Evolutionary conservation across 768 basidiomycete genomes (phyloP).

Genomic region (Termitomyces bulborhizus): DNA sequence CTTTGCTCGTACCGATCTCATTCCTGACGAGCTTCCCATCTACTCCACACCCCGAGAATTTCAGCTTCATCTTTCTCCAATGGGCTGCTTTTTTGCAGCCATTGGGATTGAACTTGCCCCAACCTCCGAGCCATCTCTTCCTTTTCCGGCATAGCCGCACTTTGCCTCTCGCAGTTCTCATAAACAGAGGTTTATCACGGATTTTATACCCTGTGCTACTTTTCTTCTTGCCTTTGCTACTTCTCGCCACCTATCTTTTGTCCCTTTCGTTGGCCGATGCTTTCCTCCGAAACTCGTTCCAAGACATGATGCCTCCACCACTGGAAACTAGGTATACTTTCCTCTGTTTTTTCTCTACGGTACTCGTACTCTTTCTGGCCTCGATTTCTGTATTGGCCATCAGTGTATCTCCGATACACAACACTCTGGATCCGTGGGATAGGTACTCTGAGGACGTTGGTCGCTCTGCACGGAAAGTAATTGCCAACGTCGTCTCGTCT

Average conservation of each 20-base stretch:
- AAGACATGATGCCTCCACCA: constrained; percentile 26
- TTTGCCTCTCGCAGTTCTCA: constrained; percentile 40
- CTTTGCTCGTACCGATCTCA: constrained; percentile 30
- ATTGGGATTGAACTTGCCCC: constrained; percentile 40
- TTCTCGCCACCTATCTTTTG: constrained; percentile 36
- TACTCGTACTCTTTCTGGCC: constrained; percentile 27
- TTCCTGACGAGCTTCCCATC: constrained; percentile 36
- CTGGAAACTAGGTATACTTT: constrained; percentile 42
- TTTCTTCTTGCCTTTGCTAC: constrained; percentile 44
- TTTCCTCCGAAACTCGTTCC: constrained; percentile 13
- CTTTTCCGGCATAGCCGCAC: constrained; percentile 29
- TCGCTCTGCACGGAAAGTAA: constrained; percentile 34
- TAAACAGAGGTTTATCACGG: constrained; percentile 30
- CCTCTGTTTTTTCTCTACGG: constrained; percentile 27
- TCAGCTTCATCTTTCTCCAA: constrained; percentile 35
- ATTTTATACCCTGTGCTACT: constrained; percentile 32
- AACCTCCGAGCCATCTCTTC: constrained; percentile 36
- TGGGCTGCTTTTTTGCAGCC: constrained; percentile 34
- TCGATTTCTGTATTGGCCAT: constrained; percentile 28
- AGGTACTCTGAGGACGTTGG: constrained; percentile 39
- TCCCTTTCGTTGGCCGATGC: constrained; percentile 42
- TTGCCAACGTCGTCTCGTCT: constrained; percentile 26
- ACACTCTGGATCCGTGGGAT: constrained; percentile 34
- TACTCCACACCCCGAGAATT: constrained; percentile 33
- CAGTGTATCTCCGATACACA: constrained; percentile 2